These are phyloP conservation scores for Aspergillus viridinutans DNA, from an alignment of 2,329 filamentous ascomycete species.

Conservation along the genomic window DNA sequence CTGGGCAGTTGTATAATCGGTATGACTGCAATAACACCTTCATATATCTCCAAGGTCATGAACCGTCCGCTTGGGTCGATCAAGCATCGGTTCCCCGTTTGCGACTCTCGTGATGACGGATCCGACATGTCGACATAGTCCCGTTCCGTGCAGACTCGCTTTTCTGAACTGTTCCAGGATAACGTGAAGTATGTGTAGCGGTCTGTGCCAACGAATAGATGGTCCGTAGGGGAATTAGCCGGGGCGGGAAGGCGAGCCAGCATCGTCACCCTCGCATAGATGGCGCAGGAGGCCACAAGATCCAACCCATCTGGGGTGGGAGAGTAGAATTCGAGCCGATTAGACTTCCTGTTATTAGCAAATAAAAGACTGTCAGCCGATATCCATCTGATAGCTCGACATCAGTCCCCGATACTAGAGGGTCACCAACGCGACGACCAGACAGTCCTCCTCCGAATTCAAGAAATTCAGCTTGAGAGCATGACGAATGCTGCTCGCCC, in stretches of 20 bases:
- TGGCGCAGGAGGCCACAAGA: slow-evolving; percentile 63
- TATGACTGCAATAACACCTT: slow-evolving; percentile 63
- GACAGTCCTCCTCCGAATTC: slow-evolving; percentile 67
- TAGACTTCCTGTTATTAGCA: slow-evolving; percentile 62
- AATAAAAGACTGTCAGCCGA: background rate
- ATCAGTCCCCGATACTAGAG: background rate
- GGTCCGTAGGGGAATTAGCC: slow-evolving; percentile 67
- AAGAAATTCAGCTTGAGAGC: slow-evolving; percentile 77
- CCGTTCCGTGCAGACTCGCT: slow-evolving; percentile 53
- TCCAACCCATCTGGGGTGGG: slow-evolving; percentile 57
- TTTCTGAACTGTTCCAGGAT: slow-evolving; percentile 65
- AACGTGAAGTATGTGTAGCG: slow-evolving; percentile 87
- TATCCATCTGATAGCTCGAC: background rate
- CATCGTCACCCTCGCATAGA: slow-evolving; percentile 85
- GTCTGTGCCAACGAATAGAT: slow-evolving; percentile 90
- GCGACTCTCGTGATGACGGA: slow-evolving; percentile 64
- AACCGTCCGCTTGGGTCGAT: slow-evolving; percentile 74
- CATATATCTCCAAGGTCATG: slow-evolving; percentile 64
- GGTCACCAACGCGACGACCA: slow-evolving; percentile 75
- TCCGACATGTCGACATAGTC: slow-evolving; percentile 58
- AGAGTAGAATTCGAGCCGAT: slow-evolving; percentile 79
- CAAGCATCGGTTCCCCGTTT: slow-evolving; percentile 76
- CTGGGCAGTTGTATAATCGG: slow-evolving; percentile 55
- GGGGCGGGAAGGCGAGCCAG: slow-evolving; percentile 57
- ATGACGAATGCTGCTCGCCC: slow-evolving; percentile 85